Conservation (phyloP, 805 yeast genomes). For the Brettanomyces sp. region DNA sequence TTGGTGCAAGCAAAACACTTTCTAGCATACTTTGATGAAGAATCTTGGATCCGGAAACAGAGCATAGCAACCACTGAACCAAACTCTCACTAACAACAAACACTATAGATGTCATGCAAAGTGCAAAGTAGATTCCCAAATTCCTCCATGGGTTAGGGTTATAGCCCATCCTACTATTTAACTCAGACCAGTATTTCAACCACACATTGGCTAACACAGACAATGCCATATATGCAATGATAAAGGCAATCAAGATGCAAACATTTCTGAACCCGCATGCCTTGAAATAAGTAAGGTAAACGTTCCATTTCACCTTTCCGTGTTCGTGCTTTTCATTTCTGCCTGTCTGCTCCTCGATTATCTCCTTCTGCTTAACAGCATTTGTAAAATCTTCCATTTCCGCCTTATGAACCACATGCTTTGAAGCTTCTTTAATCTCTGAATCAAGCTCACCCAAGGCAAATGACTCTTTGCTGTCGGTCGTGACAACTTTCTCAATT, state of each 20-base stretch:
- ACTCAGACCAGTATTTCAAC: conserved; percentile 97
- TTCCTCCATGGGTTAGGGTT: conserved; percentile 71
- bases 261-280: conserved; percentile 77
- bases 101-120: conserved; percentile 63
- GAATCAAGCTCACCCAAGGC: conserved; percentile 16
- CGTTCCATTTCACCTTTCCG: conserved; percentile 86
- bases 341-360: conserved; percentile 30
- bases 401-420: conserved; percentile 49
- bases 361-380: conserved; percentile 26
- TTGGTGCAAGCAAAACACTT: conserved; percentile 75
- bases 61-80: conserved; percentile 69
- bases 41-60: conserved; percentile 70
- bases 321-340: conserved; percentile 78
- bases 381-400: conserved; percentile 38
- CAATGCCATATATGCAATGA: conserved; percentile 49
- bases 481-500: conserved; percentile 1
- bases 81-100: conserved; percentile 57
- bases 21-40: conserved; percentile 71
- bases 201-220: conserved; percentile 74
- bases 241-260: conserved; percentile 40
- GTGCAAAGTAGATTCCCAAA: conserved; percentile 61
- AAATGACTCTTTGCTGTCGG: conserved; percentile 9
- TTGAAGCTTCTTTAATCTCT: conserved; percentile 26
- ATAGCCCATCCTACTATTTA: conserved; percentile 55
- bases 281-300: conserved; percentile 72